A percentile compares a stretch with the other conserved stretches of the same genome.
Evolutionary conservation across 2,329 filamentous ascomycete species (phyloP).

Genomic region (Talaromyces atroroseus): DNA sequence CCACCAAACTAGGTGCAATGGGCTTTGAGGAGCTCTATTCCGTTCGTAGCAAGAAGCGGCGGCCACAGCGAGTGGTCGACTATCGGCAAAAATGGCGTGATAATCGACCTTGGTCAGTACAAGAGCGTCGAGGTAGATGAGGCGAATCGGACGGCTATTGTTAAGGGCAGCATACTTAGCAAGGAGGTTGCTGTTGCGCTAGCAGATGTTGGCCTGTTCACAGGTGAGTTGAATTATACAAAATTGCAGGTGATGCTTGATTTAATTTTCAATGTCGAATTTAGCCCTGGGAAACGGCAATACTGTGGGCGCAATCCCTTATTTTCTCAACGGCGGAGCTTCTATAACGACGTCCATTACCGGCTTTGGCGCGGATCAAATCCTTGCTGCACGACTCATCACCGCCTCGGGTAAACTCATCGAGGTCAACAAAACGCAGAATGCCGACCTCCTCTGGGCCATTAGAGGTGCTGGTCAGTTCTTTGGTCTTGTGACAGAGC

Average conservation of each 20-base stretch:
- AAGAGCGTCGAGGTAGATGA: background rate
- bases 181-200: constrained; percentile 1
- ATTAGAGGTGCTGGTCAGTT: constrained; percentile 27
- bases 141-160: background rate
- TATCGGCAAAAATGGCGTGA: background rate
- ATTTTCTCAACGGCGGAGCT: constrained; percentile 4
- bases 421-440: constrained; percentile 21
- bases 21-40: background rate
- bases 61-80: constrained; percentile 10
- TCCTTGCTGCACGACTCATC: constrained; percentile 2
- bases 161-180: constrained; percentile 2
- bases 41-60: constrained; percentile 1
- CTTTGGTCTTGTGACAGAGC: constrained; percentile 27
- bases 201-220: background rate
- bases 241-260: background rate
- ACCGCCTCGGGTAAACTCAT: constrained; percentile 12
- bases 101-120: constrained; percentile 3
- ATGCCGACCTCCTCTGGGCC: constrained; percentile 22
- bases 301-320: constrained; percentile 6
- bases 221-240: background rate
- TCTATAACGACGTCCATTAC: constrained; percentile 2
- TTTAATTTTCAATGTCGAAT: background rate
- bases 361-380: constrained; percentile 2
- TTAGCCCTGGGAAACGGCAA: constrained; percentile 6
- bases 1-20: background rate